phyloP scores from a whole-genome alignment of 768 basidiomycete species.

The Hygrocybe coccinea region DNA sequence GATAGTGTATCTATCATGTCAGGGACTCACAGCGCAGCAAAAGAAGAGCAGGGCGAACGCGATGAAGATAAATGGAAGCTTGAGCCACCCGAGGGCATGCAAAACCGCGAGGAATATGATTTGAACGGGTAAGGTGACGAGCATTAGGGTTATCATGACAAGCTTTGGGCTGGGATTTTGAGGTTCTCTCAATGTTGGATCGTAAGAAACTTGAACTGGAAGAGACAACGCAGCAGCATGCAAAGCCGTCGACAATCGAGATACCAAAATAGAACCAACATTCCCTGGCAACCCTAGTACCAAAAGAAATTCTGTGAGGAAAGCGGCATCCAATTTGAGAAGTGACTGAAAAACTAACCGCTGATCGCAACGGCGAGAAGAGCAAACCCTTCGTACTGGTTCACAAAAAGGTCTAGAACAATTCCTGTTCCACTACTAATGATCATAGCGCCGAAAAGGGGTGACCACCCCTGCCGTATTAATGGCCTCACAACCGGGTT shows the following conservation, averaged over 20 bases:
- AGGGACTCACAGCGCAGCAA: conserved; percentile 62
- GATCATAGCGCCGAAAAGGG: conserved; percentile 85
- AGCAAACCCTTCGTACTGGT: conserved; percentile 81
- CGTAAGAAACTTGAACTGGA: conserved; percentile 14
- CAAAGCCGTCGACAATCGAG: conserved; percentile 82
- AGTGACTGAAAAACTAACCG: conserved; percentile 41
- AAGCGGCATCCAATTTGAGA: background rate
- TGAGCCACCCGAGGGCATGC: conserved; percentile 69
- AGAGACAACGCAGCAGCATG: conserved; percentile 56
- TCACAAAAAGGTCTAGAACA: conserved; percentile 86
- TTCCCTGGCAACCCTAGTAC: conserved; percentile 84
- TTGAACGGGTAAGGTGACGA: conserved; percentile 77
- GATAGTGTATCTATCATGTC: background rate
- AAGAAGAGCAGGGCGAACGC: conserved; percentile 65
- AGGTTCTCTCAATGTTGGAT: conserved; percentile 13
- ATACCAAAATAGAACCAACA: conserved; percentile 87
- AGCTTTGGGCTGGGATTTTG: conserved; percentile 43
- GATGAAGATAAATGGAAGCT: conserved; percentile 65
- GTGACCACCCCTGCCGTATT: conserved; percentile 82
- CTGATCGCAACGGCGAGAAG: conserved; percentile 84
- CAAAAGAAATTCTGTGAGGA: background rate
- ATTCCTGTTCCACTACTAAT: conserved; percentile 87
- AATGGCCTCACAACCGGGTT: conserved; percentile 70
- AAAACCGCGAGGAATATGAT: conserved; percentile 68
- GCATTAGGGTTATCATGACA: conserved; percentile 63